phyloP scores from a whole-genome alignment of 169 alveolate genomes.

The Plasmodium fragile region DNA sequence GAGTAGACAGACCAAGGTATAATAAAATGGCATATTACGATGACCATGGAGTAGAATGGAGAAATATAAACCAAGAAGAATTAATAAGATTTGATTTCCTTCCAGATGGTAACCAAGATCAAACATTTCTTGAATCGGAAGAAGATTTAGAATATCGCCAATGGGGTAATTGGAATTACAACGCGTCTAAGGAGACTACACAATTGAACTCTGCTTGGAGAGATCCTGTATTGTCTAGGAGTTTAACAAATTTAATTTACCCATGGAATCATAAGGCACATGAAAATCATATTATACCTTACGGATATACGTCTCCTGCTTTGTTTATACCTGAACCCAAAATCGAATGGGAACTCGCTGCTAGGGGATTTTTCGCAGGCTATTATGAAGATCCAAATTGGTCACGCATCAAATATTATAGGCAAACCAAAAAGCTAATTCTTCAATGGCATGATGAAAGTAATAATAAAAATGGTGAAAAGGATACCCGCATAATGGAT shows the following conservation, averaged over 20 bases:
- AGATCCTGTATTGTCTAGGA: conserved; percentile 70
- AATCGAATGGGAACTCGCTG: conserved; percentile 82
- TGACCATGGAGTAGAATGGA: conserved; percentile 85
- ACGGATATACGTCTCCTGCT: conserved; percentile 52
- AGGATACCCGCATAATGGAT: neutral
- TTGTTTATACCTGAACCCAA: conserved; percentile 81
- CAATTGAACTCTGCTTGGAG: conserved; percentile 74
- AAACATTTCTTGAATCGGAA: conserved; percentile 82
- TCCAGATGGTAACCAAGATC: conserved; percentile 85
- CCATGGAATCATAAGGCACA: conserved; percentile 75
- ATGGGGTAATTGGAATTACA: conserved; percentile 87
- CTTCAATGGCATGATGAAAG: conserved; percentile 47
- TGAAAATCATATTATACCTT: conserved; percentile 62
- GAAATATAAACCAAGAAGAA: conserved; percentile 78
- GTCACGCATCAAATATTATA: conserved; percentile 51
- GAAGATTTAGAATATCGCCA: conserved; percentile 84
- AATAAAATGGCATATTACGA: conserved; percentile 79
- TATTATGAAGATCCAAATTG: conserved; percentile 78
- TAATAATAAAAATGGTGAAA: neutral
- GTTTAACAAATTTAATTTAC: conserved; percentile 51
- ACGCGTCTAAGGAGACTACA: conserved; percentile 51
- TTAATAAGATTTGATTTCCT: conserved; percentile 78
- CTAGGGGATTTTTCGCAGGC: conserved; percentile 83
- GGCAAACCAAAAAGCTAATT: conserved; percentile 33
- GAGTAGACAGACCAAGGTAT: conserved; percentile 84